Evolutionary conservation across 1,139 yeast genomes (phyloP).

Genomic region (Kluyveromyces marxianus): DNA sequence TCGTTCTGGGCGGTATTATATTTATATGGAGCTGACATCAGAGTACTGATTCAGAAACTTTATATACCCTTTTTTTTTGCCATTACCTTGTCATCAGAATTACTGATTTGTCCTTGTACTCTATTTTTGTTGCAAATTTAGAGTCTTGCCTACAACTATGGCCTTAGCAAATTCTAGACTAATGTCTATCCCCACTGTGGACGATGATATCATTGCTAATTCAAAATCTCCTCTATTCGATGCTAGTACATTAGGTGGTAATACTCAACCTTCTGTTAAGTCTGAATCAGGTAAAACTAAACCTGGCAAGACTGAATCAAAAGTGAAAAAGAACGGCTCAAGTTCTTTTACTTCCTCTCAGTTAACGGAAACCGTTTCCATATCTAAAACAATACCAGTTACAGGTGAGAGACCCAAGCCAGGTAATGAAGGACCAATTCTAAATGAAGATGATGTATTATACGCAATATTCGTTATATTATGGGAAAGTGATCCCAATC

Average conservation of each 20-base stretch:
- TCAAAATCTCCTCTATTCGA: slow-evolving; percentile 29
- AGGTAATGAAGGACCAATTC: slow-evolving; percentile 49
- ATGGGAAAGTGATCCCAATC: slow-evolving; percentile 58
- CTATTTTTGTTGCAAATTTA: too few relatives aligned
- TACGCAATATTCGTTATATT: slow-evolving; percentile 66
- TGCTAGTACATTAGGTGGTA: slow-evolving; percentile 20
- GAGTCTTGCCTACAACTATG: slow-evolving; percentile 14
- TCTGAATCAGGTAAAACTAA: slow-evolving; percentile 1
- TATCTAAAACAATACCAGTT: slow-evolving; percentile 70
- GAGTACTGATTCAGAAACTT: background rate
- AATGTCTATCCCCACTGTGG: slow-evolving; percentile 24
- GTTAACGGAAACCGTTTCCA: slow-evolving; percentile 32
- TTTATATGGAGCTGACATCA: background rate
- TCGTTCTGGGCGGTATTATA: slow-evolving; percentile 14
- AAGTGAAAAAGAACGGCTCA: slow-evolving; percentile 5
- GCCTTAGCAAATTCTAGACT: slow-evolving; percentile 32
- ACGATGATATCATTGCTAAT: slow-evolving; percentile 26
- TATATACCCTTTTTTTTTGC: background rate
- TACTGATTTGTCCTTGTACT: too few relatives aligned
- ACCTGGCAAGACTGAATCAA: slow-evolving; percentile 5
- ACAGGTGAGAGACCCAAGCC: slow-evolving; percentile 77
- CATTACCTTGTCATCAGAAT: background rate
- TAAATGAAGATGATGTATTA: slow-evolving; percentile 65
- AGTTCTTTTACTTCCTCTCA: slow-evolving; percentile 3
- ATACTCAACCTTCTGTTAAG: slow-evolving; percentile 4